Conservation (phyloP, 257 asterid species). For the Vinca minor region DNA sequence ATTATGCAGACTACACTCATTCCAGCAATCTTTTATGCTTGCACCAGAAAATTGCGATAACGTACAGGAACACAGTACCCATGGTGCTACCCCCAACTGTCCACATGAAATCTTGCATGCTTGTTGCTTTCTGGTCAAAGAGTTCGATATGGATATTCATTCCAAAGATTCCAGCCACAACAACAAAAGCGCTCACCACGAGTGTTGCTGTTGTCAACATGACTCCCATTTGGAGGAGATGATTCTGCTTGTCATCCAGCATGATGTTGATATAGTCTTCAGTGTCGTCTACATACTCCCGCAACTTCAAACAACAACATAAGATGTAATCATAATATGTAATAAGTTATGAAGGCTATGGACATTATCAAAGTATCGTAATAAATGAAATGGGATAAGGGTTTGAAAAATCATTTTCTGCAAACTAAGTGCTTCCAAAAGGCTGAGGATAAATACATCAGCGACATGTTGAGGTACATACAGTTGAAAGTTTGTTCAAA, state of each 20-base stretch:
- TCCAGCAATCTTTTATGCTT: slow-evolving; percentile 51
- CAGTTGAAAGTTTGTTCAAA: slow-evolving; percentile 59
- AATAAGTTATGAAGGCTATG: neutral
- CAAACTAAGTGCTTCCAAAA: neutral
- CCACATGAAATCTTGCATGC: slow-evolving; percentile 50
- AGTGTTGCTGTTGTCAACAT: slow-evolving; percentile 59
- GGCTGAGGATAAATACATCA: neutral
- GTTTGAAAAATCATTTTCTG: neutral
- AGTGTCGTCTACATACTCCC: slow-evolving; percentile 87
- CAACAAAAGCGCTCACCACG: slow-evolving; percentile 63
- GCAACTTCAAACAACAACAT: slow-evolving; percentile 35
- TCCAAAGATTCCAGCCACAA: slow-evolving; percentile 58
- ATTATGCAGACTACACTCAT: slow-evolving; percentile 16
- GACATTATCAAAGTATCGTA: neutral
- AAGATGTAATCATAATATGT: neutral
- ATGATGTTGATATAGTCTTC: slow-evolving; percentile 82
- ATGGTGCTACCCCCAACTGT: slow-evolving; percentile 50
- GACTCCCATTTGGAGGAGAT: slow-evolving; percentile 83
- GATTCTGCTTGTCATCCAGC: slow-evolving; percentile 86
- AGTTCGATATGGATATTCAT: slow-evolving; percentile 53
- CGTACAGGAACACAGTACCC: slow-evolving; percentile 37
- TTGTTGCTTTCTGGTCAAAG: slow-evolving; percentile 26
- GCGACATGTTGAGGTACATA: slow-evolving; percentile 23
- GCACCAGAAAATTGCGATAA: slow-evolving; percentile 53
- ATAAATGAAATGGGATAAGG: neutral